A percentile compares a stretch with the other conserved stretches of the same genome.
Conservation (phyloP, 345 rosid species). For the Heritiera fomes region DNA sequence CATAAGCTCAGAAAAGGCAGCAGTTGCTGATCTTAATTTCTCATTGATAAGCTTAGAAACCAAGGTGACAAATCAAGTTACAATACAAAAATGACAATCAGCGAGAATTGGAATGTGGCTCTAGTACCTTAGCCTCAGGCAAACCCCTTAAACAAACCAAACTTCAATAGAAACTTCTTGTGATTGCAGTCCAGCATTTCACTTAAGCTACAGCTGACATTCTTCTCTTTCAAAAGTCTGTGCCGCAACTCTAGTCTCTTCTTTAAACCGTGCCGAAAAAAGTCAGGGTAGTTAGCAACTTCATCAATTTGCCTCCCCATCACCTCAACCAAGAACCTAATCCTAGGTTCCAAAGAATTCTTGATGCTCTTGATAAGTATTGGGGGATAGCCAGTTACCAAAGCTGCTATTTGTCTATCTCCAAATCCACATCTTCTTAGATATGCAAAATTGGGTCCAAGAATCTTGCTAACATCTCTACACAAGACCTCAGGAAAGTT, state of each 20-base stretch:
- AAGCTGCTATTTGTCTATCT: slow-evolving; percentile 41
- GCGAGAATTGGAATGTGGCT: slow-evolving; percentile 7
- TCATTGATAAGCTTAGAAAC: slow-evolving; percentile 24
- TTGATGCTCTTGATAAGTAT: slow-evolving; percentile 63
- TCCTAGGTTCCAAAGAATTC: slow-evolving; percentile 70
- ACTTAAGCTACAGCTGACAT: slow-evolving; percentile 60
- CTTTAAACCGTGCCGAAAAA: slow-evolving; percentile 71
- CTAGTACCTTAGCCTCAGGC: slow-evolving; percentile 37
- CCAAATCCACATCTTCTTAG: slow-evolving; percentile 53
- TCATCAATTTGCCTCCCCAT: slow-evolving; percentile 71
- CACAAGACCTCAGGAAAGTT: slow-evolving; percentile 72
- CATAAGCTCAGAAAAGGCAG: not conserved
- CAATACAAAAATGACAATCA: slow-evolving; percentile 20
- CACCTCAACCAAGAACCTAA: slow-evolving; percentile 64
- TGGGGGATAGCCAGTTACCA: slow-evolving; percentile 70
- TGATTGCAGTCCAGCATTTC: slow-evolving; percentile 74
- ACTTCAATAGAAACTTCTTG: slow-evolving; percentile 57
- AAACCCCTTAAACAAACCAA: slow-evolving; percentile 37
- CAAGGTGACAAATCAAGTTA: slow-evolving; percentile 4
- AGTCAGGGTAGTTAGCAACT: slow-evolving; percentile 59
- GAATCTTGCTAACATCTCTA: slow-evolving; percentile 60
- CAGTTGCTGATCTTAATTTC: slow-evolving; percentile 17
- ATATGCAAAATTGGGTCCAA: slow-evolving; percentile 53
- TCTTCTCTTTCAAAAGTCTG: slow-evolving; percentile 54
- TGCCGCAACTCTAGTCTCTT: slow-evolving; percentile 61